A percentile compares a stretch with the other conserved stretches of the same genome.
phyloP scores from a whole-genome alignment of 2,329 filamentous ascomycete genomes.

The Beauveria australis region DNA sequence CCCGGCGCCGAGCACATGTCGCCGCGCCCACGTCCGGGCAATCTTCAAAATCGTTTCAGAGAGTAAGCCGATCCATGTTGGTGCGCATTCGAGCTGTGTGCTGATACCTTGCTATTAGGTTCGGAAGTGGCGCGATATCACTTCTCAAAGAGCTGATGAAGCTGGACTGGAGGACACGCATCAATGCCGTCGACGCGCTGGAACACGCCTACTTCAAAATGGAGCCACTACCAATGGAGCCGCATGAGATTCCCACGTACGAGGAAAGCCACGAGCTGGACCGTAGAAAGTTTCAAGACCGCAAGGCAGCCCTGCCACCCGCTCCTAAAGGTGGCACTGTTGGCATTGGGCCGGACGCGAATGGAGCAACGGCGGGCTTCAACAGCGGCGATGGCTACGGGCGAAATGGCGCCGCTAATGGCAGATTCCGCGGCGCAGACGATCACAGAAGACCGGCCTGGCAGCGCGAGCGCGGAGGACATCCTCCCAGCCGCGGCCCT shows the following conservation, averaged over 20 bases:
- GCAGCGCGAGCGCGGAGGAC: slow-evolving; percentile 44
- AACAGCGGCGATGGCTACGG: slow-evolving; percentile 43
- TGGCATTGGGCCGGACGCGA: slow-evolving; percentile 58
- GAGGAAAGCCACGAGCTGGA: slow-evolving; percentile 97
- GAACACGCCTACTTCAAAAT: slow-evolving; percentile 87
- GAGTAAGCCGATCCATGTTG: slow-evolving; percentile 43
- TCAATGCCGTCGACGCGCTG: slow-evolving; percentile 90
- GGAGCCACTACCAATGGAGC: slow-evolving; percentile 67
- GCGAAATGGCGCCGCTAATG: slow-evolving; percentile 27
- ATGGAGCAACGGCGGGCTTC: slow-evolving; percentile 38
- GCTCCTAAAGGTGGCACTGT: slow-evolving; percentile 88
- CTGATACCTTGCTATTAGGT: slow-evolving; percentile 31
- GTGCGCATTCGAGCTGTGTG: background rate
- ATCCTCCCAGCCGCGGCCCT: slow-evolving; percentile 23
- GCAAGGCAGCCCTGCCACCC: slow-evolving; percentile 75
- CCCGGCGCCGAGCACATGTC: slow-evolving; percentile 73
- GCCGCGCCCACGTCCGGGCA: slow-evolving; percentile 52
- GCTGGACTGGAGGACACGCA: slow-evolving; percentile 79
- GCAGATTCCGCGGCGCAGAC: slow-evolving; percentile 33
- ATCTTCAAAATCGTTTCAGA: slow-evolving; percentile 65
- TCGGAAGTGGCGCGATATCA: slow-evolving; percentile 64
- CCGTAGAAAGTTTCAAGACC: slow-evolving; percentile 78
- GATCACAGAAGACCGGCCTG: slow-evolving; percentile 45
- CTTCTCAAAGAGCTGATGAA: slow-evolving; percentile 75
- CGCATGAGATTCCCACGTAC: slow-evolving; percentile 82